Base-by-base conservation (phyloP, 495 filamentous ascomycete species). In the Cladorrhinum samala region DNA sequence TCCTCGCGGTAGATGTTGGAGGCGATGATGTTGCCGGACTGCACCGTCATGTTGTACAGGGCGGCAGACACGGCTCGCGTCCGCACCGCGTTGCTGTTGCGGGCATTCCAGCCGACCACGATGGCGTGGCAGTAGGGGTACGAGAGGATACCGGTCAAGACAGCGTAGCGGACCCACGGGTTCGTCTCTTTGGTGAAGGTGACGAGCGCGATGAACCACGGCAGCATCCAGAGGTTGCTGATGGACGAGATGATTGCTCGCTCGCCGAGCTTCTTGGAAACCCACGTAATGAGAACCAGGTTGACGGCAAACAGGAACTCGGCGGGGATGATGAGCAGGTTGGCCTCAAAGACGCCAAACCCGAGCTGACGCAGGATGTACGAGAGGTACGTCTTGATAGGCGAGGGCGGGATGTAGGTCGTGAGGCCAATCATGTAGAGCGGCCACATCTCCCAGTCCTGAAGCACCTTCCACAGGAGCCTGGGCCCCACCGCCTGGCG, bases 71-170 rank as follows among this genome's bases (percentile, higher is more conserved):
- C 80, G n/a, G 82, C 79, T 7, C 83, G 60, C 2, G 81, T 84
- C 0, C 79, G 69, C n/a, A 86, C 82, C 0, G 77, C 73, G 18
- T 82, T 82, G 19, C 77, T 75, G 67, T 86, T 85, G 39, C 77
- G 67, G 3, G 80, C 79, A 19, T 76, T 81, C 72, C 81, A 82
- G 19, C 74, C 76, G 4, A 84, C 81, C 14, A 84, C 52, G 48
- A 85, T 78, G 3, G 82, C 77, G 60, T 84, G 83, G 52, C 79
- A 75, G 58, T 85, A 84, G 1, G 83, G 82, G 41, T 79, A 78
- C 8, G 76, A 76, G n/a, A 83, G 67, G 9, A 85, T 46, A 3
- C 79, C 62, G 2, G 76, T 76, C 2, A 81, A 51, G 6, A 84
- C 44, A 0, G 70, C 67, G 65, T 79, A 85, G 20, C 76, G 68